phyloP scores from a whole-genome alignment of 1,284 basidiomycete species.

The Irpex sp. region DNA sequence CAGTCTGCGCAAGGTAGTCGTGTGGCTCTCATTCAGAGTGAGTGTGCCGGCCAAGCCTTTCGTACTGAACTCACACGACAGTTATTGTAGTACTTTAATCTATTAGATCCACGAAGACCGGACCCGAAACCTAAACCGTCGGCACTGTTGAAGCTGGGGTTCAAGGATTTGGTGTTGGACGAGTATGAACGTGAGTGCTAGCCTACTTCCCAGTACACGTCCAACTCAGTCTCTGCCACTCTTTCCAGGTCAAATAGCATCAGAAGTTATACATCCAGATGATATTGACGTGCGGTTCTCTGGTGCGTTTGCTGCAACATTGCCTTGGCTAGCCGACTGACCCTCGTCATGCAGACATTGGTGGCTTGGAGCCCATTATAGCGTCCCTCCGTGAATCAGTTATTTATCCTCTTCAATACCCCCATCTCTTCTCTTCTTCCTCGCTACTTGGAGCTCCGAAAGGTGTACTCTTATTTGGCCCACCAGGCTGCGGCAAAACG shows the following conservation, averaged over 20 bases:
- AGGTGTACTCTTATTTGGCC: conserved; percentile 85
- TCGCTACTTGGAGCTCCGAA: conserved; percentile 74
- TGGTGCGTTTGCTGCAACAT: conserved; percentile 40
- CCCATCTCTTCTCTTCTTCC: conserved; percentile 79
- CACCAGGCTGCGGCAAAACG: conserved; percentile 92
- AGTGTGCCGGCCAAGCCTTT: conserved; percentile 15
- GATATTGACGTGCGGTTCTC: conserved; percentile 74
- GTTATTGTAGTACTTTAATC: conserved; percentile 36
- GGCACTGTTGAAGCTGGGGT: conserved; percentile 70
- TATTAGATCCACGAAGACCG: neutral
- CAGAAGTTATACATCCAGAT: conserved; percentile 83
- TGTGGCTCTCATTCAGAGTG: conserved; percentile 48
- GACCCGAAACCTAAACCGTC: neutral
- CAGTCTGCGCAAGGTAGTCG: conserved; percentile 36
- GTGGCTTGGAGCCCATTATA: conserved; percentile 94
- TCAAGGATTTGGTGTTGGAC: conserved; percentile 65
- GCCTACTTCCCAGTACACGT: neutral
- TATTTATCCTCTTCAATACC: conserved; percentile 94
- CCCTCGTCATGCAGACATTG: conserved; percentile 63
- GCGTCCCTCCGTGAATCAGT: conserved; percentile 91
- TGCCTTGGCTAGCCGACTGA: conserved; percentile 1
- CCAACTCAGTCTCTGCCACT: neutral
- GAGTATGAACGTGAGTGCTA: conserved; percentile 73
- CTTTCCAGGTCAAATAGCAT: conserved; percentile 67
- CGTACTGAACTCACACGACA: conserved; percentile 26